These are phyloP conservation scores for Sclerotinia minor DNA, from an alignment of 2,329 filamentous ascomycete species.

Conservation along the genomic window DNA sequence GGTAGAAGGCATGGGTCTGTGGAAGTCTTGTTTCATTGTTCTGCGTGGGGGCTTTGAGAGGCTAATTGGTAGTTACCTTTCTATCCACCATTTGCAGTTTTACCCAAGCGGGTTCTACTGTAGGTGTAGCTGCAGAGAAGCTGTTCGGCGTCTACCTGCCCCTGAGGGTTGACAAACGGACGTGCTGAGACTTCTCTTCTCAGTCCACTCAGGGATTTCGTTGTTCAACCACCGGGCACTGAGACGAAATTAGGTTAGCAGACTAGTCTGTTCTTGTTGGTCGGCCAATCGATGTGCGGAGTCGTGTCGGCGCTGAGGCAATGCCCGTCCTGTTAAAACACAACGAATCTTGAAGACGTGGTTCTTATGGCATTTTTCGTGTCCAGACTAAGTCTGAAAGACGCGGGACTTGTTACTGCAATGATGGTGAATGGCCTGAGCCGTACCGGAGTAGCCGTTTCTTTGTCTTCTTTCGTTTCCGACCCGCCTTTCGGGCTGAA, in stretches of 20 bases:
- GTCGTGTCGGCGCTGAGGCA: constrained; percentile 21
- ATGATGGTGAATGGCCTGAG: constrained; percentile 16
- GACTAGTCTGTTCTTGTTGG: constrained; percentile 15
- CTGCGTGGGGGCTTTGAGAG: constrained; percentile 17
- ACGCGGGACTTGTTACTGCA: constrained; percentile 18
- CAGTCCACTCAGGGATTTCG: constrained; percentile 11
- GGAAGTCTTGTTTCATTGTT: constrained; percentile 18
- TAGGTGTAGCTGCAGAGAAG: constrained; percentile 10
- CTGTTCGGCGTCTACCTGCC: constrained; percentile 18
- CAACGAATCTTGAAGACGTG: constrained; percentile 16
- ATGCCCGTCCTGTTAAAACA: constrained; percentile 18
- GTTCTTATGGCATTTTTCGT: constrained; percentile 18
- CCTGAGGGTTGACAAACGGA: constrained; percentile 12
- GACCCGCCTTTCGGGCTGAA: background rate
- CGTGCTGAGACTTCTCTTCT: constrained; percentile 19
- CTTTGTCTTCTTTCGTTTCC: constrained; percentile 20
- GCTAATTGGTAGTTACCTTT: constrained; percentile 19
- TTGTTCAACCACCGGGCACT: constrained; percentile 16
- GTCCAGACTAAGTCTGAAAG: background rate
- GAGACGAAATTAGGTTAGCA: constrained; percentile 22
- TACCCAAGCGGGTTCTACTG: background rate
- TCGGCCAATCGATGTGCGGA: constrained; percentile 17
- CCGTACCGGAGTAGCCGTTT: constrained; percentile 17
- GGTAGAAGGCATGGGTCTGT: constrained; percentile 10
- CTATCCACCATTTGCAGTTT: constrained; percentile 9